phyloP scores from a whole-genome alignment of 768 basidiomycete species.

The Naganishia onofrii region DNA sequence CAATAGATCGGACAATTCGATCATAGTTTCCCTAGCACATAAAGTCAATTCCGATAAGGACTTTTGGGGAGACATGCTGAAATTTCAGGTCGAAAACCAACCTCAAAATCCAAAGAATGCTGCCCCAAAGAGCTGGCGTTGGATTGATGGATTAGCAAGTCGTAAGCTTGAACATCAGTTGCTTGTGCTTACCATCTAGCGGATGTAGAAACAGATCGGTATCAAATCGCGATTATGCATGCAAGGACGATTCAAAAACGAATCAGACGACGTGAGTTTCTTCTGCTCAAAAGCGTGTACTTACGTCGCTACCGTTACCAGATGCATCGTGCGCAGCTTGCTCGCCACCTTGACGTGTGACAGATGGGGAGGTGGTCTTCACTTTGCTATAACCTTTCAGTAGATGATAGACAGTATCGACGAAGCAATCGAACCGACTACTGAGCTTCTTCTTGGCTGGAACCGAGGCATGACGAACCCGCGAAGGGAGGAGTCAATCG shows the following conservation, averaged over 20 bases:
- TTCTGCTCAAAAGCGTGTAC: constrained; percentile 39
- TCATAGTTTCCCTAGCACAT: constrained; percentile 79
- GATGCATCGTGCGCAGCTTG: constrained; percentile 55
- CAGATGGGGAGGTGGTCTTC: too few species aligned
- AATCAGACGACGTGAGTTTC: background rate
- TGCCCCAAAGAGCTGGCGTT: constrained; percentile 84
- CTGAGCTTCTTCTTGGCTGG: background rate
- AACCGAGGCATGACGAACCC: background rate
- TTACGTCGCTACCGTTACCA: constrained; percentile 85
- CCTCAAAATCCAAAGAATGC: constrained; percentile 95
- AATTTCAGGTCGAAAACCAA: constrained; percentile 46
- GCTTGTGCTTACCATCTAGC: constrained; percentile 38
- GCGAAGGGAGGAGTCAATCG: too few species aligned
- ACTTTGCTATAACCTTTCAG: too few species aligned
- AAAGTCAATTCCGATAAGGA: background rate
- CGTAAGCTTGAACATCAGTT: background rate
- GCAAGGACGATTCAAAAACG: background rate
- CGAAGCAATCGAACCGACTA: too few species aligned
- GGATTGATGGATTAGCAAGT: background rate
- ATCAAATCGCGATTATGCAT: background rate
- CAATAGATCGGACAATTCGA: constrained; percentile 82
- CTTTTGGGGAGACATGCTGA: background rate
- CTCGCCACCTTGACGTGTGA: background rate
- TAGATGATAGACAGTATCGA: too few species aligned
- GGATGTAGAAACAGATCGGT: constrained; percentile 23